phyloP scores from a whole-genome alignment of 768 basidiomycete species.

The Jaapia argillacea region DNA sequence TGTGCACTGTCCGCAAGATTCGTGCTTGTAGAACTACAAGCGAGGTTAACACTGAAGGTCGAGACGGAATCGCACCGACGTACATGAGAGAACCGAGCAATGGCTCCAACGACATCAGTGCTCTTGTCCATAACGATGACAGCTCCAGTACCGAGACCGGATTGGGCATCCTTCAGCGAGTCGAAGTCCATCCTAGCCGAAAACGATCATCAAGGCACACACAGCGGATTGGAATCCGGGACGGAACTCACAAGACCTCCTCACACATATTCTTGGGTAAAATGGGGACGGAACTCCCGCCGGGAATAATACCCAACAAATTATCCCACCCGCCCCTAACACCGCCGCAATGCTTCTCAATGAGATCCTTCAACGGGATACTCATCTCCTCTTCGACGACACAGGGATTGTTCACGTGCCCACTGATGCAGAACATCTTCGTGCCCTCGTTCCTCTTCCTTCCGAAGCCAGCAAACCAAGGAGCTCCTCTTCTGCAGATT shows the following conservation, averaged over 20 bases:
- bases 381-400: constrained; percentile 99
- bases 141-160: constrained; percentile 96
- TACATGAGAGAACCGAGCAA: constrained; percentile 84
- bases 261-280: constrained; percentile 75
- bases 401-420: constrained; percentile 97
- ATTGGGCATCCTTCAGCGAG: constrained; percentile 90
- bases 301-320: constrained; percentile 91
- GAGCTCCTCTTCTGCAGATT: constrained; percentile 79
- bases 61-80: constrained; percentile 9
- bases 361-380: constrained; percentile 84
- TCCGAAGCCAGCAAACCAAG: constrained; percentile 92
- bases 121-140: constrained; percentile 99
- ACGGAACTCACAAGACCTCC: constrained; percentile 72
- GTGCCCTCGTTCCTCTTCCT: constrained; percentile 90
- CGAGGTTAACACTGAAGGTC: neutral
- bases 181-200: constrained; percentile 92
- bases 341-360: constrained; percentile 97
- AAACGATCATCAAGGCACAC: constrained; percentile 1
- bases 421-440: constrained; percentile 94
- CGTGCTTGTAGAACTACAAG: constrained; percentile 89
- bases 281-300: constrained; percentile 91
- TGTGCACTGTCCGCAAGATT: constrained; percentile 96
- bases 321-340: constrained; percentile 95
- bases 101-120: constrained; percentile 89
- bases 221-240: neutral